Evolutionary conservation across 192 early-diverging fungal species (phyloP).

Genomic region (Borealophlyctis nickersoniae): DNA sequence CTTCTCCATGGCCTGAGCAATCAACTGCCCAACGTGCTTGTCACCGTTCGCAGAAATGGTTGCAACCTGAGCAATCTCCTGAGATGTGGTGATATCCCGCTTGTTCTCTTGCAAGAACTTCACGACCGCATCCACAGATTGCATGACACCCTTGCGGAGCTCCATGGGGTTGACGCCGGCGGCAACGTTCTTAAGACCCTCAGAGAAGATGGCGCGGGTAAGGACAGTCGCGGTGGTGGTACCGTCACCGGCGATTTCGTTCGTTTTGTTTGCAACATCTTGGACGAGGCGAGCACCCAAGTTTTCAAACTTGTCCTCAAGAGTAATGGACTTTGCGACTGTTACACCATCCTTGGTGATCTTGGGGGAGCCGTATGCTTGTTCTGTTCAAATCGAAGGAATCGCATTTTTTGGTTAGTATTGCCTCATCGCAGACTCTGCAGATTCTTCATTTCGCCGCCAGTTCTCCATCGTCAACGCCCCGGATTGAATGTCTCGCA

Average conservation of each 20-base stretch:
- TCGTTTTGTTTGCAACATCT: conserved; percentile 99
- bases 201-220: conserved; percentile 96
- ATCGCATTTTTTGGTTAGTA: too few species aligned
- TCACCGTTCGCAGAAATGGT: conserved; percentile 99
- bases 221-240: conserved; percentile 99
- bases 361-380: conserved; percentile 95
- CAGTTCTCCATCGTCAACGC: too few species aligned
- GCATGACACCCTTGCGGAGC: conserved; percentile 86
- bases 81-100: conserved; percentile 87
- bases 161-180: conserved; percentile 99
- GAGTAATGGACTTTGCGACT: conserved; percentile 94
- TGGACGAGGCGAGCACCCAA: conserved; percentile 96
- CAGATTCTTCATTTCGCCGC: too few species aligned
- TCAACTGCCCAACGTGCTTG: conserved; percentile 89
- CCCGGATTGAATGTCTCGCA: too few species aligned
- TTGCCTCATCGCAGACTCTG: too few species aligned
- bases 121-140: conserved; percentile 91
- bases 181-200: conserved; percentile 99
- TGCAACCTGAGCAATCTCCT: conserved; percentile 98
- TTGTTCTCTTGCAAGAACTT: conserved; percentile 88
- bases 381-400: too few species aligned
- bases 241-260: conserved; percentile 98
- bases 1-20: conserved; percentile 99
- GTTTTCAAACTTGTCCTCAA: conserved; percentile 99
- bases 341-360: conserved; percentile 99